A percentile compares a stretch with the other conserved stretches of the same genome.
Conservation (phyloP, 306 rosid genomes). For the Lithocarpus polystachyus region DNA sequence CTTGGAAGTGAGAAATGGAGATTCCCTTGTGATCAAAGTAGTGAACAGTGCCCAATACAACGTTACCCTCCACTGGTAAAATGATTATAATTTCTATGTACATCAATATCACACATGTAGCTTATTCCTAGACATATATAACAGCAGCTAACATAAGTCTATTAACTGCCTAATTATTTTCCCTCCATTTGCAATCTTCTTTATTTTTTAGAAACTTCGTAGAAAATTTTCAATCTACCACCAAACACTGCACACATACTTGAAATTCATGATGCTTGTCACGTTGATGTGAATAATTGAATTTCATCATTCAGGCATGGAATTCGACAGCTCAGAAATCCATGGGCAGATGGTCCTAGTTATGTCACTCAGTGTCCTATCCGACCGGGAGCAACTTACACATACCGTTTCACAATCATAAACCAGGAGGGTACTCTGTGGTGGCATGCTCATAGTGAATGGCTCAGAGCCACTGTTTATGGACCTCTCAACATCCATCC, state of each 20-base stretch:
- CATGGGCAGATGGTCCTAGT: constrained; percentile 97
- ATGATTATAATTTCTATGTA: constrained; percentile 1
- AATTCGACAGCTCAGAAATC: constrained; percentile 69
- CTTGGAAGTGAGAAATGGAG: constrained; percentile 50
- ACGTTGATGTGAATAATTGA: constrained; percentile 13
- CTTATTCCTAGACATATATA: not conserved
- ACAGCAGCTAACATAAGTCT: not conserved
- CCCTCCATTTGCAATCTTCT: no score
- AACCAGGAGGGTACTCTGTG: constrained; percentile 88
- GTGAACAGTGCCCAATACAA: constrained; percentile 38
- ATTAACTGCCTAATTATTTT: not conserved
- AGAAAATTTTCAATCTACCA: not conserved
- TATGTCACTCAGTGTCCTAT: constrained; percentile 91
- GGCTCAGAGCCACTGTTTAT: constrained; percentile 90
- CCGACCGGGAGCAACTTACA: constrained; percentile 82
- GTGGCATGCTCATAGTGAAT: constrained; percentile 96
- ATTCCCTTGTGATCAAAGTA: constrained; percentile 39
- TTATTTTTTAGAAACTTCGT: no score
- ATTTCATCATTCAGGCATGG: constrained; percentile 67
- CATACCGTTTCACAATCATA: constrained; percentile 76
- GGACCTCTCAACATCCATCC: constrained; percentile 84
- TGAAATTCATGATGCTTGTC: constrained; percentile 2
- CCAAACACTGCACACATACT: not conserved
- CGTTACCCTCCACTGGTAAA: constrained; percentile 49
- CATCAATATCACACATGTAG: constrained; percentile 50